Evolutionary conservation across 768 basidiomycete species (phyloP), one percentile per base, ranked within the genome.

Genomic region (Dacryopinax primogenitus): DNA sequence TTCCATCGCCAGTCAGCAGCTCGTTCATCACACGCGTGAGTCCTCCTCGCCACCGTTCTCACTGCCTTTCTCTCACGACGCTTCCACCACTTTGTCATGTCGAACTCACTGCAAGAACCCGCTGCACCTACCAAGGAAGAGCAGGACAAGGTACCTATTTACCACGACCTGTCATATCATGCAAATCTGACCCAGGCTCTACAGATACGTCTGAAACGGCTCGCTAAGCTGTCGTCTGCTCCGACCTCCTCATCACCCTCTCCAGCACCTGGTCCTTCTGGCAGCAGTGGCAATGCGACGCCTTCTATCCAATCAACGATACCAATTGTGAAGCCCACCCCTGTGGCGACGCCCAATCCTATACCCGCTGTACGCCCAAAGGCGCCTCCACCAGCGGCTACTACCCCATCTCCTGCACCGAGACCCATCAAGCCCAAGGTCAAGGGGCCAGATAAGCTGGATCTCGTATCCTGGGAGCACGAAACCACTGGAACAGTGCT

Each of bases 151-250:
- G 33, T 41, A 37, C 33, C 16, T 28, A 33, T 4, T 11, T 41
- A 6, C 4, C 26, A 51, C 18, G 16, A 47, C 32, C 1, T 28
- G 63, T 21, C 37, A 47, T 61, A 30, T 67, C 32, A 36, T 18
- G 21, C 61, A 18, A 33, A 6, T 63, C 51, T 58, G 18, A 58
- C 33, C 47, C 36, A 9, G 34, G 9, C 28, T 47, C 28, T 44
- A n/a, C 63, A 95, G 93, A 95, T 96, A 72, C 90, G 92, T 68
- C 77, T 91, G 74, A 95, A 95, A 76, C 85, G 94, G 65, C 81
- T 98, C 63, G 92, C 90, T 33, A 91, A 89, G 73, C 80, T 97
- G 7, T 76, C 76, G 37, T 63, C 73, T 28, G 69, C 69, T 62
- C 67, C 79, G 33, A 73, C 68, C 13, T 71, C 80, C 0, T 73